Conservation (phyloP, 768 basidiomycete species). For the Chalciporus piperatus region DNA sequence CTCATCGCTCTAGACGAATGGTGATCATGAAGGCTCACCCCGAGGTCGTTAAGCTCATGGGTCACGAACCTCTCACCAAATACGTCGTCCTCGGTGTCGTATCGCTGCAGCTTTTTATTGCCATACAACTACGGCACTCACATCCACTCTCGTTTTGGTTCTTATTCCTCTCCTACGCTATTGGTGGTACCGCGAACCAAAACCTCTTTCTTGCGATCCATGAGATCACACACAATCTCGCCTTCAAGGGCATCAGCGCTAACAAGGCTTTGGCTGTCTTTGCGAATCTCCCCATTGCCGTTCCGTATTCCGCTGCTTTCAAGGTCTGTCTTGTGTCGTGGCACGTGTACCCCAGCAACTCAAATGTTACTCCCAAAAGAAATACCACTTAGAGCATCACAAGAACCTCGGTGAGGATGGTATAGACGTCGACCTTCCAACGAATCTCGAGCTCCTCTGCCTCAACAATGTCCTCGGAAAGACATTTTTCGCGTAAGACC, state of each 20-base stretch:
- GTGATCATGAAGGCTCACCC: slow-evolving; percentile 95
- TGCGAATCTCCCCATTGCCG: slow-evolving; percentile 89
- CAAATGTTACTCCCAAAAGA: slow-evolving; percentile 38
- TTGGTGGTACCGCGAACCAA: slow-evolving; percentile 96
- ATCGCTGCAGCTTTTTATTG: slow-evolving; percentile 63
- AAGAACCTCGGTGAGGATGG: slow-evolving; percentile 95
- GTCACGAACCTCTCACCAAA: slow-evolving; percentile 88
- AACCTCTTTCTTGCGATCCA: slow-evolving; percentile 98
- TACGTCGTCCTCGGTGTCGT: slow-evolving; percentile 86
- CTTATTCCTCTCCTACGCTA: slow-evolving; percentile 71
- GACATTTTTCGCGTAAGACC: slow-evolving; percentile 88
- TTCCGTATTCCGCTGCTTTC: slow-evolving; percentile 95
- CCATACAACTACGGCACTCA: slow-evolving; percentile 64
- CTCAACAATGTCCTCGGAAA: slow-evolving; percentile 97
- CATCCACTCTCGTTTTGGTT: slow-evolving; percentile 70
- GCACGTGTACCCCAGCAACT: background rate
- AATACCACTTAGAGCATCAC: slow-evolving; percentile 95
- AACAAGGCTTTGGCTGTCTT: slow-evolving; percentile 90
- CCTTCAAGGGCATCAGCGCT: slow-evolving; percentile 74
- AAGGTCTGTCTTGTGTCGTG: slow-evolving; percentile 51
- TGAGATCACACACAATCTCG: slow-evolving; percentile 97
- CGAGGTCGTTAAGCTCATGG: slow-evolving; percentile 96
- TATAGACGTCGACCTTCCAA: slow-evolving; percentile 93
- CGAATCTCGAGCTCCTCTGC: slow-evolving; percentile 75
- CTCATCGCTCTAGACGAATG: slow-evolving; percentile 83